These are phyloP conservation scores for Cyclotella cryptica DNA, from an alignment of 108 stramenopile genomes.

Conservation along the genomic window DNA sequence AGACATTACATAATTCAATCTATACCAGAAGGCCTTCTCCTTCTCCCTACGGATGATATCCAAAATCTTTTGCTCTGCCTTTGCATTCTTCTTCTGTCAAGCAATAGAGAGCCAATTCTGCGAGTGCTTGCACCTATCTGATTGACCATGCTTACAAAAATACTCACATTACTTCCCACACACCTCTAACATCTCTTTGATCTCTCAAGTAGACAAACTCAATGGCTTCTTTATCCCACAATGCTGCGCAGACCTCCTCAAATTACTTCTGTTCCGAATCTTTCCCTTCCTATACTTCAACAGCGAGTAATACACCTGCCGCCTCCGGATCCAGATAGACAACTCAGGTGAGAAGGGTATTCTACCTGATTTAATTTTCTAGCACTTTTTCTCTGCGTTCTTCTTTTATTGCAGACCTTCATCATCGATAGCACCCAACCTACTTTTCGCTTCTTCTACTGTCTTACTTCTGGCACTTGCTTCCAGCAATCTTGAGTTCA, in stretches of 20 bases:
- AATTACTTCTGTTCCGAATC: conserved; percentile 6
- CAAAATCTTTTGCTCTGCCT: conserved; percentile 6
- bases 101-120: background rate
- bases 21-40: conserved; percentile 9
- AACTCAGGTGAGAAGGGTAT: conserved; percentile 26
- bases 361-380: conserved; percentile 3
- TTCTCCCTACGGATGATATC: conserved; percentile 13
- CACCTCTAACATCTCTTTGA: background rate
- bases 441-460: background rate
- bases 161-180: conserved; percentile 3
- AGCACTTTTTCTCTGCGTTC: conserved; percentile 11
- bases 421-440: background rate
- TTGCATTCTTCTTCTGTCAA: background rate
- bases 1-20: conserved; percentile 1
- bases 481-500: background rate
- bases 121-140: background rate
- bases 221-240: conserved; percentile 5
- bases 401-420: conserved; percentile 3
- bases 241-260: background rate
- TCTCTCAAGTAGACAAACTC: background rate
- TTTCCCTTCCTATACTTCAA: background rate
- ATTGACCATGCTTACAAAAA: background rate
- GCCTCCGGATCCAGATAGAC: background rate
- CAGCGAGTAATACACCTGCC: conserved; percentile 11
- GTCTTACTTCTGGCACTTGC: background rate